phyloP scores from a whole-genome alignment of 2,329 filamentous ascomycete genomes.

The Cladosporium cucumerinum region DNA sequence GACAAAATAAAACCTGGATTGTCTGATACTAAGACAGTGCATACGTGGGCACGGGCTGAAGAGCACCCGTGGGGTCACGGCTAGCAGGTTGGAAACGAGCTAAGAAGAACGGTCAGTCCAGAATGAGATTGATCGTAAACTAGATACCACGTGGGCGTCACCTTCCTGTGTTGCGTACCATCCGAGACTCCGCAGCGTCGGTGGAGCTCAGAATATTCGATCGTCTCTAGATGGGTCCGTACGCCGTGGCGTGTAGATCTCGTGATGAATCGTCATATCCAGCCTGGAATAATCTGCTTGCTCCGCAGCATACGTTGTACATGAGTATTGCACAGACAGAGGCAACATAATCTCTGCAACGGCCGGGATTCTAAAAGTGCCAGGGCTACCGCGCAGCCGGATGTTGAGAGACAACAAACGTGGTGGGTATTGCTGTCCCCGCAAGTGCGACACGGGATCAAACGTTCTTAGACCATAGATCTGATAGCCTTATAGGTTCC shows the following conservation, averaged over 20 bases:
- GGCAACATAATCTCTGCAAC: not conserved
- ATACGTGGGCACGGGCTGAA: conserved; percentile 11
- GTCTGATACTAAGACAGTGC: not conserved
- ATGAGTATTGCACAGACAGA: too few relatives aligned
- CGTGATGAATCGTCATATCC: not conserved
- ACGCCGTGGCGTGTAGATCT: not conserved
- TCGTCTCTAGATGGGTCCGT: not conserved
- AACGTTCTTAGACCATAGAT: not conserved
- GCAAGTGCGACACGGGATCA: not conserved
- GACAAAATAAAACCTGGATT: not conserved
- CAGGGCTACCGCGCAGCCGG: not conserved
- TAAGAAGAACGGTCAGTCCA: not conserved
- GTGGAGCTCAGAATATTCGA: not conserved
- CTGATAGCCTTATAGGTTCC: conserved; percentile 7
- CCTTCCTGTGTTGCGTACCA: not conserved
- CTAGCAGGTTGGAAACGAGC: not conserved
- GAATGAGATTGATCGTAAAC: not conserved
- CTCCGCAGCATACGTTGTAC: not conserved
- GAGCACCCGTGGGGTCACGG: not conserved
- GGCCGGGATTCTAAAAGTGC: not conserved
- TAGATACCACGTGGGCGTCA: conserved; percentile 6
- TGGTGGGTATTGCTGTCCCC: not conserved
- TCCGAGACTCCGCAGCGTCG: not conserved
- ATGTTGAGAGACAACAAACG: conserved; percentile 11
- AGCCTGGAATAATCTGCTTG: not conserved